Evolutionary conservation across 495 filamentous ascomycete genomes (phyloP), one percentile per base, ranked within the genome.

Genomic region (Lasiosphaeria ovina): DNA sequence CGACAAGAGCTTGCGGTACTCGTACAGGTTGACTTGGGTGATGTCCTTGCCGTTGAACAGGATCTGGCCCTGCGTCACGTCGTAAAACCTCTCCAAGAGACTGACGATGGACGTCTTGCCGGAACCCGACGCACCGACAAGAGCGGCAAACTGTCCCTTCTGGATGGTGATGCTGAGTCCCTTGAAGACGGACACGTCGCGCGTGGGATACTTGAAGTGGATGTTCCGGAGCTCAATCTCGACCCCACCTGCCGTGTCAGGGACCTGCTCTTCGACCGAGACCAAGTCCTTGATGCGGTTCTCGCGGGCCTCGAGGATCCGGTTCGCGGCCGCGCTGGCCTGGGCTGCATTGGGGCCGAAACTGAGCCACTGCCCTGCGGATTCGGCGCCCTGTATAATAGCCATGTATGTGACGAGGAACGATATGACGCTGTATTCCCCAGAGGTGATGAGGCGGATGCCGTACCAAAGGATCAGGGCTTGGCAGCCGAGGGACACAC

Each of bases 31-130:
- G 44, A 79, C 54, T 24, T 69, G 65, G 1, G 69, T 58, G 6
- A 88, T 78, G 59, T 82, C 74, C 33, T 70, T 69, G 1, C 77
- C 81, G 65, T 87, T 79, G 52, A 83, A 66, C 0, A 79, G 61
- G 38, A 90, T 84, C 36, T 63, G 65, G 31, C 87, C 87, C 24
- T 72, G 70, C 5, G 69, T 71, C 0, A 80, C 71, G 32, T 83
- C 76, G 66, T 90, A 90, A 69, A 90, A 88, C 6, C 76, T 68
- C 71, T 88, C 85, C 1, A 91, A 70, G 0, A 91, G 72, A 3
- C 81, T 81, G 16, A 90, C 78, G 31, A 88, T 76, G 14, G 85
- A 90, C 1, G 82, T 87, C 65, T 93, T 93, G 11, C 90, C 90
- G 35, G 84, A 89, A 17, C 90, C 90, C 0, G 81, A 85, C 0